A percentile compares a stretch with the other conserved stretches of the same genome.
These are phyloP conservation scores for Canna indica DNA, from an alignment of 176 grass and related monocot species.

Conservation along the genomic window DNA sequence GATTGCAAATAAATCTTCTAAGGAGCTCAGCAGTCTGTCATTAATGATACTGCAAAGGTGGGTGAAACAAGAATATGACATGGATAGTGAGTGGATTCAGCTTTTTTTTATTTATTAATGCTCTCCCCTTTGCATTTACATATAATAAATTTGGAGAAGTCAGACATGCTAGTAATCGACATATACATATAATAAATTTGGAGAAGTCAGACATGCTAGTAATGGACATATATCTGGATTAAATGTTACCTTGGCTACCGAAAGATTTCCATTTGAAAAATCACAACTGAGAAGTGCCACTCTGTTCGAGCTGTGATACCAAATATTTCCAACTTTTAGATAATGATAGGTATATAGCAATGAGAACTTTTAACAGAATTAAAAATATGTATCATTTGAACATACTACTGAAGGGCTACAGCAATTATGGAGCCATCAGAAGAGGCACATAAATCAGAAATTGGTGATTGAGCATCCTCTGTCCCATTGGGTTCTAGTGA, in stretches of 20 bases:
- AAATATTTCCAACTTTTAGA: neutral
- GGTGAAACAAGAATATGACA: neutral
- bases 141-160: neutral
- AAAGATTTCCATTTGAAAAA: constrained; percentile 42
- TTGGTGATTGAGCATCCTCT: constrained; percentile 38
- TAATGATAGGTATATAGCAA: neutral
- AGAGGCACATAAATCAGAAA: constrained; percentile 50
- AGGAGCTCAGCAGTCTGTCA: neutral
- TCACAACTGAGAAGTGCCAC: constrained; percentile 62
- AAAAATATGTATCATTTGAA: neutral
- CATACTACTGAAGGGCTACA: constrained; percentile 72
- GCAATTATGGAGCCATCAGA: constrained; percentile 59
- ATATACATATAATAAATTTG: neutral
- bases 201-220: too few relatives aligned
- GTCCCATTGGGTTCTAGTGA: constrained; percentile 31
- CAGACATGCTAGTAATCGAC: too few relatives aligned
- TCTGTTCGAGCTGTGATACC: constrained; percentile 61
- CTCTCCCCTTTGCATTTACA: neutral
- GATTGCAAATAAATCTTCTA: neutral
- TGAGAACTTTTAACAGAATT: neutral
- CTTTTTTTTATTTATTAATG: neutral
- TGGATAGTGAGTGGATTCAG: neutral
- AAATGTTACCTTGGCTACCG: constrained; percentile 50
- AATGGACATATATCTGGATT: neutral
- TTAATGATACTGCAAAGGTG: neutral